phyloP scores from a whole-genome alignment of 148 eudicot genomes.

The Rhododendron ovatum region DNA sequence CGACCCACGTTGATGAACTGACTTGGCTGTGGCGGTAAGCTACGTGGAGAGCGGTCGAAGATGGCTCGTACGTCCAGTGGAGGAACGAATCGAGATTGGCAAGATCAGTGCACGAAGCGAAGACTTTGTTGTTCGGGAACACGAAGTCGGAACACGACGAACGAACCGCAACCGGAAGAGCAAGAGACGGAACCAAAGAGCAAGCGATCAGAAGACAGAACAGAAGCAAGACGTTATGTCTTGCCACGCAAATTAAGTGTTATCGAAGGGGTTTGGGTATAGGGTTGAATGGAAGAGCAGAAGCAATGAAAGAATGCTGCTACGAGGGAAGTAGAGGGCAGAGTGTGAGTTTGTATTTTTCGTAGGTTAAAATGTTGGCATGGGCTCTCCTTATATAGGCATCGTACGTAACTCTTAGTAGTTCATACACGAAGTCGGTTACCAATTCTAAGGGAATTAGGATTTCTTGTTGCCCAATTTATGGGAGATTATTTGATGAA shows the following conservation, averaged over 20 bases:
- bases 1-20: constrained; percentile 4
- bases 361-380: too few relatives aligned
- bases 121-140: constrained; percentile 15
- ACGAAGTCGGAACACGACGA: neutral
- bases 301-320: neutral
- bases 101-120: constrained; percentile 13
- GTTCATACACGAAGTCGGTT: too few relatives aligned
- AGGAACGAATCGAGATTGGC: constrained; percentile 12
- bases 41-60: constrained; percentile 18
- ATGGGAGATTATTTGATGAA: too few relatives aligned
- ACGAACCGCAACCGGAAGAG: too few relatives aligned
- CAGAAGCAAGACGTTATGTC: neutral
- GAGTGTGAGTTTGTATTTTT: neutral
- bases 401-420: too few relatives aligned
- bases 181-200: too few relatives aligned
- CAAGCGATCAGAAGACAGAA: neutral
- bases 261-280: neutral
- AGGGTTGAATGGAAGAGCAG: neutral
- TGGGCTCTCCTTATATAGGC: too few relatives aligned
- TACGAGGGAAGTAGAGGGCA: neutral
- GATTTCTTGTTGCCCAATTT: too few relatives aligned
- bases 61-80: constrained; percentile 22
- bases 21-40: constrained; percentile 21
- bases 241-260: neutral
- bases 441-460: too few relatives aligned